Conservation (phyloP, 495 filamentous ascomycete species). For the Tuber umbilicatum region DNA sequence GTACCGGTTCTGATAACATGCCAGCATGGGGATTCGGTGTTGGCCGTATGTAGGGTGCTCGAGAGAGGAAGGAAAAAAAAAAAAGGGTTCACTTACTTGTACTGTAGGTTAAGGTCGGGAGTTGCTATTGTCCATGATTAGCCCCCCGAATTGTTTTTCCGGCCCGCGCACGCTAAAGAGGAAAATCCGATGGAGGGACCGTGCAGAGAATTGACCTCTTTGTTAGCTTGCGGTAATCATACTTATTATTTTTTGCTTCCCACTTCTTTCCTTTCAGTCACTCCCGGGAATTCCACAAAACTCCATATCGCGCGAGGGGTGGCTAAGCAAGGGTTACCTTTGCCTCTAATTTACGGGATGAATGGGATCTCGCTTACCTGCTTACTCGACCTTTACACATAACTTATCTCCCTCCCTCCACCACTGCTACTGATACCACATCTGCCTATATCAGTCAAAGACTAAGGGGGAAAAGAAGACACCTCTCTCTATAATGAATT, state of each 20-base stretch:
- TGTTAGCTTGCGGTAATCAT: too few relatives aligned
- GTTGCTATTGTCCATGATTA: background rate
- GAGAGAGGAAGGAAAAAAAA: background rate
- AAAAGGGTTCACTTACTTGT: background rate
- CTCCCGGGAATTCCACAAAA: background rate
- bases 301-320: background rate
- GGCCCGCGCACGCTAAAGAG: background rate
- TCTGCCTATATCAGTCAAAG: background rate
- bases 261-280: background rate
- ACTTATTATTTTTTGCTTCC: background rate
- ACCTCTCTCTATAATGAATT: background rate
- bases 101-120: background rate
- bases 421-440: background rate
- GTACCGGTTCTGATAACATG: background rate
- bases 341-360: background rate
- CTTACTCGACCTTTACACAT: background rate
- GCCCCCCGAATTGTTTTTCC: conserved; percentile 2
- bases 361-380: background rate
- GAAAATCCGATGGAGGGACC: background rate
- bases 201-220: background rate
- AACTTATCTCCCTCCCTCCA: background rate
- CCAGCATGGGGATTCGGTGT: background rate
- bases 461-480: too few relatives aligned
- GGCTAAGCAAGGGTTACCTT: background rate
- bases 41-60: background rate